These are phyloP conservation scores for Aureobasidium sp. DNA, from an alignment of 2,329 filamentous ascomycete genomes.

Conservation along the genomic window DNA sequence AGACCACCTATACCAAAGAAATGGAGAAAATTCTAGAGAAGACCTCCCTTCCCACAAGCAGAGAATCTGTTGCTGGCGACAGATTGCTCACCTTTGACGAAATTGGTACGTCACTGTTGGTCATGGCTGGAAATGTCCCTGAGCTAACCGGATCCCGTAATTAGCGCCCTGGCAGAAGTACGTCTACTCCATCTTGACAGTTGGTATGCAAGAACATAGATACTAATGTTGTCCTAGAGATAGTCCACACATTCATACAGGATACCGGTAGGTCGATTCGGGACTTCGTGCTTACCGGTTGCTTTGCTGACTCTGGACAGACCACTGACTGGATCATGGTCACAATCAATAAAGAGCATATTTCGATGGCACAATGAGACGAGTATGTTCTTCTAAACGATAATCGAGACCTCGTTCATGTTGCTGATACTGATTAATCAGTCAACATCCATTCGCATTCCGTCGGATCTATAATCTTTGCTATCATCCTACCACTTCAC, in stretches of 20 bases:
- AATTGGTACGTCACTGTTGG: conserved; percentile 9
- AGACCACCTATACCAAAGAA: background rate
- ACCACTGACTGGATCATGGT: conserved; percentile 4
- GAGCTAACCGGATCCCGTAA: background rate
- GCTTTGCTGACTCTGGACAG: background rate
- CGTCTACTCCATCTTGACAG: background rate
- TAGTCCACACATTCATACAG: conserved; percentile 10
- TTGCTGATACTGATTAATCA: background rate
- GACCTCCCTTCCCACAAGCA: background rate
- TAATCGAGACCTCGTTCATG: background rate
- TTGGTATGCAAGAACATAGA: background rate
- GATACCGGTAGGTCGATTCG: conserved; percentile 5
- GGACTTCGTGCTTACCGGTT: no score
- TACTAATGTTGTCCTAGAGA: background rate
- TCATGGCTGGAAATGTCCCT: background rate
- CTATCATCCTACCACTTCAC: conserved; percentile 12
- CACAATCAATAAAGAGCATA: conserved; percentile 4
- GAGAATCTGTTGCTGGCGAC: background rate
- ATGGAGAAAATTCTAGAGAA: background rate
- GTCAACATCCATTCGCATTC: conserved; percentile 17
- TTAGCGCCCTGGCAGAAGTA: conserved; percentile 12
- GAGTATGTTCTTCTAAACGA: background rate
- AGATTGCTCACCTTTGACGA: conserved; percentile 12
- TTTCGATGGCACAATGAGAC: conserved; percentile 14
- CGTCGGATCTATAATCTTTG: conserved; percentile 13